Base-by-base conservation (phyloP, 106 monocot species). In the Alisma plantagoaquatica region DNA sequence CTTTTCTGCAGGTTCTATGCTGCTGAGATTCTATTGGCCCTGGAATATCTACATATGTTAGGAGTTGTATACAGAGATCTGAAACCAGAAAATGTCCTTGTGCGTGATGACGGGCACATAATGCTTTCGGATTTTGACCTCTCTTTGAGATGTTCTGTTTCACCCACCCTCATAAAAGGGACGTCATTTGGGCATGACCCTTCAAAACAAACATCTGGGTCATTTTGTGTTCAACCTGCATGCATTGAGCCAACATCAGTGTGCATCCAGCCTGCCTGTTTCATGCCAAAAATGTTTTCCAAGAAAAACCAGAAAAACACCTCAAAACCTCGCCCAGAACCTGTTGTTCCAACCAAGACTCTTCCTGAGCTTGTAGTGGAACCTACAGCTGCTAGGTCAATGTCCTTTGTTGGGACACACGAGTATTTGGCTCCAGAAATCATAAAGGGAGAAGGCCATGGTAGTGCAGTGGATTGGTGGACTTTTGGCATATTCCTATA, bases 381-480 rank as follows among this genome's bases (percentile, higher is more conserved):
- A 55, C 70, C 70, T 3, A 70, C 70, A 0, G 10, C 54, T 17
- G 70, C 70, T 16, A 24, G 70, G 22, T 70, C 70, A 0, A 70
- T 70, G 70, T 70, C 70, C 1, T 70, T 70, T 16, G 70, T 70
- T 6, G 70, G 70, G 8, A 70, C 70, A 17, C 70, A 70, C n/a
- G 70, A 70, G 30, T 70, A 70, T 31, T 38, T 70, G 1, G 70
- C 70, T 1, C 70, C 70, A 21, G 70, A 70, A 27, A 70, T 70
- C 54, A 70, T 70, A 4, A 70, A 62, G 30, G 70, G 70, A 1
- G 70, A 70, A 33, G 70, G 70, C 33, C 70, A 70, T 18, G 70
- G 70, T 11, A 70, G 70, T 10, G 70, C 70, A 16, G 70, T 70
- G 3, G 70, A 70, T 48, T 70, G 70, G 70, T 70, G 70, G 70